Evolutionary conservation across 2,329 filamentous ascomycete genomes (phyloP).

Genomic region (Fusarium agapanthi): DNA sequence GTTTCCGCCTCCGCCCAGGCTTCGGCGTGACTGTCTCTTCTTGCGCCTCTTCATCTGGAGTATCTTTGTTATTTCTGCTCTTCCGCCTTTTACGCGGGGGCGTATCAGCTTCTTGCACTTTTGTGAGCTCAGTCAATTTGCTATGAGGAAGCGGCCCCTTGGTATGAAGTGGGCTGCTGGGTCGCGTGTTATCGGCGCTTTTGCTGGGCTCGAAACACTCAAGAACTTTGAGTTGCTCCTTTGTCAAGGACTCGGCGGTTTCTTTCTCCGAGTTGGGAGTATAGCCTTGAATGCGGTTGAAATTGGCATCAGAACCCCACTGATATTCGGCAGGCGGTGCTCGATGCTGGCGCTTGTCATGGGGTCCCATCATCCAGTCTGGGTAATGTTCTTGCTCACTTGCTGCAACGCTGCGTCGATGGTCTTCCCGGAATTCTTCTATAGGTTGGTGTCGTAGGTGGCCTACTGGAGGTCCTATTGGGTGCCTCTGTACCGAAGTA

Average conservation of each 20-base stretch:
- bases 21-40: constrained; percentile 48
- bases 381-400: constrained; percentile 51
- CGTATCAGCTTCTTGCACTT: constrained; percentile 51
- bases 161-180: constrained; percentile 61
- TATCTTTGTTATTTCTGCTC: constrained; percentile 58
- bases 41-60: constrained; percentile 52
- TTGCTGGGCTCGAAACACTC: constrained; percentile 64
- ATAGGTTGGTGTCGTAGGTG: constrained; percentile 55
- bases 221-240: constrained; percentile 64
- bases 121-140: constrained; percentile 36
- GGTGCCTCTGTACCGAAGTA: constrained; percentile 34
- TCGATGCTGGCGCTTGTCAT: constrained; percentile 42
- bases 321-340: constrained; percentile 59
- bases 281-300: constrained; percentile 66
- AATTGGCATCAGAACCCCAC: constrained; percentile 76
- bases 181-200: constrained; percentile 67
- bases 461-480: constrained; percentile 49
- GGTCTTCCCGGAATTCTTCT: constrained; percentile 54
- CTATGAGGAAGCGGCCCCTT: constrained; percentile 22
- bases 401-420: constrained; percentile 45
- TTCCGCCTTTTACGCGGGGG: constrained; percentile 63
- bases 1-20: constrained; percentile 56
- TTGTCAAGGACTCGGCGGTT: constrained; percentile 64
- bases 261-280: constrained; percentile 65
- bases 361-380: constrained; percentile 53